Base-by-base conservation (phyloP, 306 rosid genomes). In the Vigna hirtella region DNA sequence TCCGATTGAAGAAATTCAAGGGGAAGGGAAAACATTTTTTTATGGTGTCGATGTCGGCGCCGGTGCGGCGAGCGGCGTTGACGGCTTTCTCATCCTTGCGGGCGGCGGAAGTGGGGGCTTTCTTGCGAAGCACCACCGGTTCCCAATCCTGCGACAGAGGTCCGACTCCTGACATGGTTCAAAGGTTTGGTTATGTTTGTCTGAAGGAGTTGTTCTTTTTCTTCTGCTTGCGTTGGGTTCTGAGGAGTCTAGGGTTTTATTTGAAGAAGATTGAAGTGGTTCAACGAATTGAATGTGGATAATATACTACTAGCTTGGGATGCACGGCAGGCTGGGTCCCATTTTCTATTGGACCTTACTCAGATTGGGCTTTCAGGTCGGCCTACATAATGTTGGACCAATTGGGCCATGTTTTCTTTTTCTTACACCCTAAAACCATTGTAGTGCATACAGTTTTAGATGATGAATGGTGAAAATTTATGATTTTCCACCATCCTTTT, bases 61-160 rank as follows among this genome's bases (percentile, higher is more conserved):
- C 97, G 77, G 91, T 0, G 36, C 94, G 97, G 65, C 96, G 97
- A 68, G 97, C 98, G 20, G 96, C 97, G 90, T 92, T 92, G 83
- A 94, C 97, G 28, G 92, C 98, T 81, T 94, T 90, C 82, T 94
- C 97, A 56, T 92, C 98, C 83, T 92, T 94, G 85, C 86, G 89
- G 69, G 97, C 97, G 49, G 97, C 96, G 55, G 97, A 83, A 79
- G 86, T 90, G 53, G 94, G 97, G 0, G 94, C 90, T 86, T 91
- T 94, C 84, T 91, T 94, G 82, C 94, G 87, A 73, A 94, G 83
- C 4, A 94, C 94, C 15, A 92, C 91, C 3, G 98, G 97, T 20
- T 94, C 98, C 97, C 97, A 94, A 52, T 94, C 97, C 84, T 91
- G 96, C 0, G 94, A 74, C 80, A 90, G 52, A 13, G 92, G 96